Conservation (phyloP, 2,329 filamentous ascomycete species). For the Penicillium sp. region DNA sequence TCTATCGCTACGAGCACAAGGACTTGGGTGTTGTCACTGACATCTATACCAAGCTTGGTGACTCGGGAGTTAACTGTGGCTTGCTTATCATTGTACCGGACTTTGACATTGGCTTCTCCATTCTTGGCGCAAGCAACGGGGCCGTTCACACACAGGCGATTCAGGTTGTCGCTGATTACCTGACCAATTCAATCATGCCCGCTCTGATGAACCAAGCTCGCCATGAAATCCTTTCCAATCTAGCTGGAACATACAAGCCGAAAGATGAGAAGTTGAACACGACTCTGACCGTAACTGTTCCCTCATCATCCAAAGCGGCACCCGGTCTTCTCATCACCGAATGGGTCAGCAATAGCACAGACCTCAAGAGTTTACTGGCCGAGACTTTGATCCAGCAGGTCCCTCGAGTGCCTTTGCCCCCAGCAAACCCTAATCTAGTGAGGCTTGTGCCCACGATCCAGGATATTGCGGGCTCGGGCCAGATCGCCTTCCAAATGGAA, state of each 20-base stretch:
- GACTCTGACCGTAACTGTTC: constrained; percentile 29
- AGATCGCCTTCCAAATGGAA: constrained; percentile 26
- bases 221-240: constrained; percentile 31
- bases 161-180: constrained; percentile 27
- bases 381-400: neutral
- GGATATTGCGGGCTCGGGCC: constrained; percentile 7
- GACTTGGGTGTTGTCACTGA: constrained; percentile 28
- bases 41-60: constrained; percentile 49
- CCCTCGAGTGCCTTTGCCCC: neutral
- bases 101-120: constrained; percentile 47
- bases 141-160: constrained; percentile 10
- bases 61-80: constrained; percentile 45
- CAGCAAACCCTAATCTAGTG: constrained; percentile 4
- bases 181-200: constrained; percentile 36
- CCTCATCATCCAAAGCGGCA: constrained; percentile 3
- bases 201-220: constrained; percentile 37
- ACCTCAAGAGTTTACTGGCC: constrained; percentile 23
- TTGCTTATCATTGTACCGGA: constrained; percentile 49
- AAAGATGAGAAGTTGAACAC: constrained; percentile 27
- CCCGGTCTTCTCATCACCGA: constrained; percentile 21
- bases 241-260: constrained; percentile 34
- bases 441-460: constrained; percentile 27
- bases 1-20: constrained; percentile 40
- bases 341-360: constrained; percentile 37
- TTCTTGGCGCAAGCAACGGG: constrained; percentile 41